Evolutionary conservation across 148 eudicot genomes (phyloP).

Genomic region (Pouteria glomerata): DNA sequence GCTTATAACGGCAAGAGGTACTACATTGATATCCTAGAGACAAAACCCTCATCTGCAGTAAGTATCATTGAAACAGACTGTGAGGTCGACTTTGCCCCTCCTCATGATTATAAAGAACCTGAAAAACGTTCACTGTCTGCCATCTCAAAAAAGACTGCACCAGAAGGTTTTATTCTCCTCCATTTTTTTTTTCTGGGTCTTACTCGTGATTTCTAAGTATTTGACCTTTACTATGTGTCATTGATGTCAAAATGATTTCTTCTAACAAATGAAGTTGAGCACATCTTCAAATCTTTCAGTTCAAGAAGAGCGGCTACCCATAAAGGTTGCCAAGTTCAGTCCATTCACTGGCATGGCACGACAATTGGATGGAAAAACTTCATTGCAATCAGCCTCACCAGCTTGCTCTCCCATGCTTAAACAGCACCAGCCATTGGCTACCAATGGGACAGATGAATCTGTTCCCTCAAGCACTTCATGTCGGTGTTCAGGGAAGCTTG

Average conservation of each 20-base stretch:
- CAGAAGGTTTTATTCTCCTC: conserved; percentile 15
- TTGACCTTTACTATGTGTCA: background rate
- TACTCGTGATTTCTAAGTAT: too few species aligned
- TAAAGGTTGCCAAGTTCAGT: conserved; percentile 13
- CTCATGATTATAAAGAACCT: conserved; percentile 31
- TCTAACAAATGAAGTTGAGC: background rate
- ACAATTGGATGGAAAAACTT: conserved; percentile 23
- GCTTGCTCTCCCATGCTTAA: conserved; percentile 10
- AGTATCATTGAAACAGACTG: conserved; percentile 33
- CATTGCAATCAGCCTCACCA: background rate
- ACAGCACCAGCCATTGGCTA: conserved; percentile 13
- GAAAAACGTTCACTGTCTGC: conserved; percentile 12
- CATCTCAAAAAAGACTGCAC: conserved; percentile 2
- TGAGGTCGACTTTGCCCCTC: conserved; percentile 30
- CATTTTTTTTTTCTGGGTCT: background rate
- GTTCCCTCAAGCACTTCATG: conserved; percentile 15
- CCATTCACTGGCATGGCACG: conserved; percentile 21
- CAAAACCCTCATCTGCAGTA: conserved; percentile 20
- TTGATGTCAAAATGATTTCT: background rate
- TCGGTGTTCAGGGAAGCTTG: conserved; percentile 20
- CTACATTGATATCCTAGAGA: conserved; percentile 29
- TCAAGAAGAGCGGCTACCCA: conserved; percentile 17
- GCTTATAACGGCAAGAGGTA: conserved; percentile 21
- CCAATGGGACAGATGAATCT: conserved; percentile 4
- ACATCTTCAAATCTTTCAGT: conserved; percentile 5